Evolutionary conservation across 2,329 filamentous ascomycete species (phyloP).

Genomic region (Botryosphaeria dothidea): DNA sequence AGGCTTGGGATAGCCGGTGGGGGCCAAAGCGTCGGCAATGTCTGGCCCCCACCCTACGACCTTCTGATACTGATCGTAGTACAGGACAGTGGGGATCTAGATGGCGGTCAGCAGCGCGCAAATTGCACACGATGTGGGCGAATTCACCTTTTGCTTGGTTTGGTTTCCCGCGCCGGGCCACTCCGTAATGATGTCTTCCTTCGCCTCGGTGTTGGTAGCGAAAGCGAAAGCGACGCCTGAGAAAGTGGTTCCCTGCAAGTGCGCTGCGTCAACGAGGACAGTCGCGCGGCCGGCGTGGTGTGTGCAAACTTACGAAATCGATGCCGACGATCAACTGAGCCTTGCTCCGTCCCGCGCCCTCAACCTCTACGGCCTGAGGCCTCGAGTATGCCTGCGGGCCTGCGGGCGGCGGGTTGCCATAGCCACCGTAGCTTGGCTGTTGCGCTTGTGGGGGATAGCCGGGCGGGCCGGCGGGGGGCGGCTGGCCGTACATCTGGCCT

Average conservation of each 20-base stretch:
- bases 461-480: conserved; percentile 33
- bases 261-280: conserved; percentile 22
- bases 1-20: conserved; percentile 95
- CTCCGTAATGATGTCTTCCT: conserved; percentile 98
- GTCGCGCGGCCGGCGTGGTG: no score
- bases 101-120: not conserved
- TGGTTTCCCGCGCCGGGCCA: conserved; percentile 98
- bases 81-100: conserved; percentile 97
- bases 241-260: conserved; percentile 83
- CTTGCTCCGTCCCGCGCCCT: conserved; percentile 86
- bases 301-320: conserved; percentile 75
- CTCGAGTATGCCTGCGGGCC: conserved; percentile 33
- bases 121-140: not conserved
- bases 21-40: conserved; percentile 93
- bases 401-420: conserved; percentile 33
- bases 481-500: conserved; percentile 44
- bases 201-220: conserved; percentile 94
- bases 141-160: conserved; percentile 93
- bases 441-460: conserved; percentile 38
- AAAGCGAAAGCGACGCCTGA: conserved; percentile 93
- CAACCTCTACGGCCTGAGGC: conserved; percentile 65
- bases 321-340: conserved; percentile 98
- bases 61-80: conserved; percentile 99
- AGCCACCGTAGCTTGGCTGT: conserved; percentile 32
- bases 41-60: conserved; percentile 99